Percentiles rank a stretch among this genome's conserved stretches.
phyloP scores from a whole-genome alignment of 805 yeast species.

The Metschnikowia similis region DNA sequence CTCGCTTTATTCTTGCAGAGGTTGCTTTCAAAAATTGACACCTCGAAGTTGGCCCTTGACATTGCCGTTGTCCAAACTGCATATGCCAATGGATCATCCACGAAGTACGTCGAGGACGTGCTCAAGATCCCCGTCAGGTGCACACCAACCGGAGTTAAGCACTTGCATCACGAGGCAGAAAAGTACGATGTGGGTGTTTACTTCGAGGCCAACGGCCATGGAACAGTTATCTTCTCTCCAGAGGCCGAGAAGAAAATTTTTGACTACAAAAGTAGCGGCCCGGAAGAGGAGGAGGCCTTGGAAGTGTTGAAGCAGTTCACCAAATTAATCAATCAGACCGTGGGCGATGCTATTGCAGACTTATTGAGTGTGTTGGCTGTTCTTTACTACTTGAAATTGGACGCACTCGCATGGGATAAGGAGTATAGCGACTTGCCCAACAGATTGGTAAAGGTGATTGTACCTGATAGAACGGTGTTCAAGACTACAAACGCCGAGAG shows the following conservation, averaged over 20 bases:
- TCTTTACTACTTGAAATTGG: constrained; percentile 49
- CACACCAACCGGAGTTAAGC: constrained; percentile 95
- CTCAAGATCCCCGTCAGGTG: constrained; percentile 76
- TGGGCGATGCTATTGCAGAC: constrained; percentile 98
- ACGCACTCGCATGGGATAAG: constrained; percentile 69
- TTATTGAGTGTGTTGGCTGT: constrained; percentile 72
- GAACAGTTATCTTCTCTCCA: constrained; percentile 81
- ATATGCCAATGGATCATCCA: constrained; percentile 92
- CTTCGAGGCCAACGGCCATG: constrained; percentile 99
- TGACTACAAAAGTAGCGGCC: constrained; percentile 26
- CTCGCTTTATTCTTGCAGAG: constrained; percentile 65
- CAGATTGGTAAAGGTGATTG: constrained; percentile 72
- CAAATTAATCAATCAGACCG: constrained; percentile 86
- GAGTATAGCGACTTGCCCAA: constrained; percentile 86
- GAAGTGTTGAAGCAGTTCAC: constrained; percentile 56
- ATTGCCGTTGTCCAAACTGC: constrained; percentile 95
- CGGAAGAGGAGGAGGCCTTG: constrained; percentile 47
- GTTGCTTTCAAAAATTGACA: constrained; percentile 43
- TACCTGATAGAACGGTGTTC: constrained; percentile 74
- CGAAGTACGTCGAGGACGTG: constrained; percentile 57
- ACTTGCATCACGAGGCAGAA: constrained; percentile 87
- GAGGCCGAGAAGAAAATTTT: constrained; percentile 36
- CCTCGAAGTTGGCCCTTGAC: constrained; percentile 40
- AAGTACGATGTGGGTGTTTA: constrained; percentile 87
- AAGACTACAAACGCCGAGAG: constrained; percentile 90